Conservation (phyloP, 225 moss, liverwort and hornwort species). For the Rhytidiadelphus loreus region DNA sequence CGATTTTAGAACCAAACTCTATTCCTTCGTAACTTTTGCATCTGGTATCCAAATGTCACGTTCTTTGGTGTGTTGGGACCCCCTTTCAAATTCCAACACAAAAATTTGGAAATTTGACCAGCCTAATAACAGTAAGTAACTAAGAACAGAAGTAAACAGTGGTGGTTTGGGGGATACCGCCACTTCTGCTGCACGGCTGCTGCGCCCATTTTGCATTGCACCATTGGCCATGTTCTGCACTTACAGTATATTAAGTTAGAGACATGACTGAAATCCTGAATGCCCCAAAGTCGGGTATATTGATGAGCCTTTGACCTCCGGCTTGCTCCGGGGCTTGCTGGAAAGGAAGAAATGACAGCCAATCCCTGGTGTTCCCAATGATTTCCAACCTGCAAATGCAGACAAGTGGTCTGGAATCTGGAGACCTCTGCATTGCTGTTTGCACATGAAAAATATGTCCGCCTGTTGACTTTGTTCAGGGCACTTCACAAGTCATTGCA, state of each 20-base stretch:
- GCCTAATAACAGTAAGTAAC: neutral
- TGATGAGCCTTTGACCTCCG: neutral
- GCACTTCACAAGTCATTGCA: neutral
- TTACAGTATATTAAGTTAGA: too few relatives aligned
- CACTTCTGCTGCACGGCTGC: neutral
- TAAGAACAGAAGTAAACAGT: neutral
- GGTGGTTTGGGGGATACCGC: neutral
- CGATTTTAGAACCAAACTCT: neutral
- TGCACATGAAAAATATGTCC: neutral
- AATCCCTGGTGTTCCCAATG: neutral
- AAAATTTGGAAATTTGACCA: neutral
- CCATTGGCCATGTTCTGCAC: neutral
- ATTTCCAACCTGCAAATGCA: neutral
- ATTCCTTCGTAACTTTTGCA: neutral
- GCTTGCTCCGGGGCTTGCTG: neutral
- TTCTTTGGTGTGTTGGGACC: neutral
- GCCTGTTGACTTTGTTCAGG: neutral
- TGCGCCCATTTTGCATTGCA: neutral
- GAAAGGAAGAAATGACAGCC: neutral
- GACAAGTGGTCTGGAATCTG: neutral
- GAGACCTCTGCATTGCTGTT: neutral
- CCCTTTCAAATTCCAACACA: neutral
- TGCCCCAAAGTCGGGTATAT: neutral
- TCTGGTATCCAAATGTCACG: accelerated
- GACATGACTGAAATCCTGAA: neutral